Evolutionary conservation across 1,139 yeast genomes (phyloP).

Genomic region (Debaryomyces subglobosus): DNA sequence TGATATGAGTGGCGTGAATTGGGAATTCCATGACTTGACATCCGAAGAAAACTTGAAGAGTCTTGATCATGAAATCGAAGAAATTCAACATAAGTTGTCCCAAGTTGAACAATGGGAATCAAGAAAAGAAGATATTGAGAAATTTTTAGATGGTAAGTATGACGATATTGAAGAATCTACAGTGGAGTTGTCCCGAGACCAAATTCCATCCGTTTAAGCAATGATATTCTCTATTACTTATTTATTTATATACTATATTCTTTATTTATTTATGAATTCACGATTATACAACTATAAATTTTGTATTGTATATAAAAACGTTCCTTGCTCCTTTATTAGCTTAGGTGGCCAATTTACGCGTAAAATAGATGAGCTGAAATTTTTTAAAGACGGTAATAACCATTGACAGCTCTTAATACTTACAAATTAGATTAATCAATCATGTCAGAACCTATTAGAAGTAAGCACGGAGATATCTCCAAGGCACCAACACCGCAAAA

Average conservation of each 20-base stretch:
- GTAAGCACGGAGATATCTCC: constrained; percentile 73
- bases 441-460: constrained; percentile 74
- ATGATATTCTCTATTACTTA: not conserved
- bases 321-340: not conserved
- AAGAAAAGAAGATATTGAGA: constrained; percentile 49
- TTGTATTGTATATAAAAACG: constrained; percentile 5
- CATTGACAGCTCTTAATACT: not conserved
- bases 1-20: constrained; percentile 20
- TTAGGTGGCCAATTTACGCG: constrained; percentile 11
- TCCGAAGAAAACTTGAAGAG: constrained; percentile 62
- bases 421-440: constrained; percentile 6
- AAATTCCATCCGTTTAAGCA: not conserved
- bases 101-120: constrained; percentile 55
- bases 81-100: constrained; percentile 55
- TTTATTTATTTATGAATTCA: constrained; percentile 3
- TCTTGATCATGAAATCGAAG: constrained; percentile 68
- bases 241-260: not conserved
- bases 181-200: constrained; percentile 8
- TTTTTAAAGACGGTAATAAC: not conserved
- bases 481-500: constrained; percentile 99
- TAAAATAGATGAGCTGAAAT: constrained; percentile 8
- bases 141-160: constrained; percentile 43
- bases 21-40: constrained; percentile 53
- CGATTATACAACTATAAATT: not conserved
- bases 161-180: constrained; percentile 17